Conservation (phyloP, 352 stramenopile genomes). For the Phytophthora quininea region DNA sequence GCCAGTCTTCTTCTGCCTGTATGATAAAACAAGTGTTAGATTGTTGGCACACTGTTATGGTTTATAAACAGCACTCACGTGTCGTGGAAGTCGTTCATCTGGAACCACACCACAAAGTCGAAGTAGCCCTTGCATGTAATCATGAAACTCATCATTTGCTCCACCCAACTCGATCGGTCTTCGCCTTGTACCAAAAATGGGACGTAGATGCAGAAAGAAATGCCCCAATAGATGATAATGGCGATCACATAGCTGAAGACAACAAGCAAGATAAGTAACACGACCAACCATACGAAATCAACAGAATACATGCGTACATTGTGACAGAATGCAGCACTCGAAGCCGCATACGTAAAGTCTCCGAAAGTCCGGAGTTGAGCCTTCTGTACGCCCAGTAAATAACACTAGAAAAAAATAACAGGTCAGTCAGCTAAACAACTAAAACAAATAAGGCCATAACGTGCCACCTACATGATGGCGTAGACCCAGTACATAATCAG, state of each 20-base stretch:
- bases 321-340: conserved; percentile 88
- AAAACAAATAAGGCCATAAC: too few relatives aligned
- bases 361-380: conserved; percentile 78
- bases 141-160: conserved; percentile 90
- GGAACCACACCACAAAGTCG: conserved; percentile 90
- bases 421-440: conserved; percentile 3
- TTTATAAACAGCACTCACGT: conserved; percentile 20
- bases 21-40: neutral
- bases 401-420: conserved; percentile 40
- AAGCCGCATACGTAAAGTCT: conserved; percentile 86
- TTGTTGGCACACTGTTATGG: too few relatives aligned
- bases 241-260: conserved; percentile 81
- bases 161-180: conserved; percentile 50
- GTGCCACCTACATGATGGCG: conserved; percentile 59
- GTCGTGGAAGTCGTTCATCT: conserved; percentile 87
- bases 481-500: conserved; percentile 88
- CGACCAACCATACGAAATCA: neutral
- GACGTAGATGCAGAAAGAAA: conserved; percentile 88
- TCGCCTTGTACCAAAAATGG: conserved; percentile 77
- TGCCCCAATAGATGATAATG: conserved; percentile 91
- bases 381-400: conserved; percentile 88
- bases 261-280: neutral
- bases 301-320: conserved; percentile 54
- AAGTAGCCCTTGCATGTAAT: conserved; percentile 92
- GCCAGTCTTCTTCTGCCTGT: conserved; percentile 33